phyloP scores from a whole-genome alignment of 2,329 filamentous ascomycete species.

The Cyphellophora attinorum region DNA sequence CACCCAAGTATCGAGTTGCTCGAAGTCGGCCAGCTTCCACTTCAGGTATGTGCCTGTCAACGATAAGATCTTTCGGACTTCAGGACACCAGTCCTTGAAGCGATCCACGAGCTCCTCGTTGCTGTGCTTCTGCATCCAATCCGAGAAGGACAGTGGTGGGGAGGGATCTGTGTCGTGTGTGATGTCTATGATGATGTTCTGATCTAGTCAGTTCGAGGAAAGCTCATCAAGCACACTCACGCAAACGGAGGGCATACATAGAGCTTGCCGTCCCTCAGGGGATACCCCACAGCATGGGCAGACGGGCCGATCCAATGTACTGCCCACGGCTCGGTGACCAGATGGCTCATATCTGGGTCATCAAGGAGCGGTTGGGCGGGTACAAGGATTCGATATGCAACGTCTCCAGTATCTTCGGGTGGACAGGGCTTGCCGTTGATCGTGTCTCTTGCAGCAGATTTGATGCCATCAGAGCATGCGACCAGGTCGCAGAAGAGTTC shows the following conservation, averaged over 20 bases:
- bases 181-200: slow-evolving; percentile 24
- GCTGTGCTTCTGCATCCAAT: slow-evolving; percentile 20
- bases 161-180: slow-evolving; percentile 16
- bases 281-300: slow-evolving; percentile 24
- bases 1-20: slow-evolving; percentile 23
- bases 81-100: slow-evolving; percentile 22
- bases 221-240: too few species aligned
- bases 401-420: slow-evolving; percentile 22
- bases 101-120: slow-evolving; percentile 19
- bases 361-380: slow-evolving; percentile 17
- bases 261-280: slow-evolving; percentile 20
- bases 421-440: slow-evolving; percentile 19
- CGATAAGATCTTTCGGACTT: slow-evolving; percentile 20
- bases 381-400: slow-evolving; percentile 23
- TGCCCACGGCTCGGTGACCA: slow-evolving; percentile 21
- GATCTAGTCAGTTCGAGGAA: too few species aligned
- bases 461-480: slow-evolving; percentile 23
- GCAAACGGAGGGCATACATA: too few species aligned
- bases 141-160: slow-evolving; percentile 14
- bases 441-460: slow-evolving; percentile 17
- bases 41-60: slow-evolving; percentile 17
- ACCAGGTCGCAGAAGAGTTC: slow-evolving; percentile 19
- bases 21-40: slow-evolving; percentile 18
- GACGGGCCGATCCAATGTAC: slow-evolving; percentile 24
- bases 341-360: slow-evolving; percentile 19